Evolutionary conservation across 192 early-diverging fungal genomes (phyloP).

Genomic region (Tieghemiomyces parasiticus): DNA sequence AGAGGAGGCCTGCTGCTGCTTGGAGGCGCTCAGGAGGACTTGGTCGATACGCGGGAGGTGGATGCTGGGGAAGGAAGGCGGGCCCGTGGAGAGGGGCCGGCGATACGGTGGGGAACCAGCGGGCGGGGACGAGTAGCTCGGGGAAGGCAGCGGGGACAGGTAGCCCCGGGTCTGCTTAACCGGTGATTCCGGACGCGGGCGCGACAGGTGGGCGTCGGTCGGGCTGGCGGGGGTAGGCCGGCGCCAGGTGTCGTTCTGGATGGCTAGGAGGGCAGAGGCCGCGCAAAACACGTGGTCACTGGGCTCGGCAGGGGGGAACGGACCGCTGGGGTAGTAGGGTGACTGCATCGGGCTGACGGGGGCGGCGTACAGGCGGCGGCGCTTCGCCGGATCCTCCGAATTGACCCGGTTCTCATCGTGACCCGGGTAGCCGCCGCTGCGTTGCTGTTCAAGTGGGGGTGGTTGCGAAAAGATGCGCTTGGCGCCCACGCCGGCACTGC

Average conservation of each 20-base stretch:
- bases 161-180: background rate
- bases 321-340: background rate
- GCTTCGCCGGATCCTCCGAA: background rate
- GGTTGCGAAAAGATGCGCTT: constrained; percentile 2
- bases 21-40: background rate
- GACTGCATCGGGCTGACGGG: background rate
- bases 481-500: background rate
- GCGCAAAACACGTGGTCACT: background rate
- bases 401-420: background rate
- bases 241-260: background rate
- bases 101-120: background rate
- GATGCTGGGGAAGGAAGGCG: background rate
- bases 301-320: background rate
- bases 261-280: background rate
- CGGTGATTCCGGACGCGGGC: background rate
- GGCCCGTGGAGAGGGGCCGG: background rate
- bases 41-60: constrained; percentile 6
- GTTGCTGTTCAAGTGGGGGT: background rate
- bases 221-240: too few relatives aligned
- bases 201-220: background rate
- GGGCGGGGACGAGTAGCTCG: background rate
- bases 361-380: background rate
- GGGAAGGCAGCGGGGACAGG: background rate
- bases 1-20: background rate
- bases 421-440: background rate